Evolutionary conservation across 768 basidiomycete genomes (phyloP), one percentile per base, ranked within the genome.

Genomic region (Suillus americanus): DNA sequence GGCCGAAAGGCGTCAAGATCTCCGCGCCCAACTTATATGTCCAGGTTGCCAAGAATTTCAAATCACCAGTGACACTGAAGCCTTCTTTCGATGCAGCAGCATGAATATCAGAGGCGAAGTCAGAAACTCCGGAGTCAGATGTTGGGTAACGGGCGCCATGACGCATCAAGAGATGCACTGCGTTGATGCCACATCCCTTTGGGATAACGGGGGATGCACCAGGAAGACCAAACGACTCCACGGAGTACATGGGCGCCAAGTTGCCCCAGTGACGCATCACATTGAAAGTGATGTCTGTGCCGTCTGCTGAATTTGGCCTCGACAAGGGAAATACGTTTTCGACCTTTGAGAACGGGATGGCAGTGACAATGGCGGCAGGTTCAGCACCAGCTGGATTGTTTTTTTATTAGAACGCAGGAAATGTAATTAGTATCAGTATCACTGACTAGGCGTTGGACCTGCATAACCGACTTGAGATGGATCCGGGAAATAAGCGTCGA

Each of bases 231-330:
- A 83, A 83, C 2, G 82, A 79, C 2, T 79, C 72, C 25, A 85
- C 78, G 13, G 85, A 86, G 66, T 79, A 80, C 80, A 80, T 83
- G 1, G 85, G 85, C 5, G 80, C 75, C 41, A 85, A 79, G 67
- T 81, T 83, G 30, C 83, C 86, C 74, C 80, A 80, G 61, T 81
- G 72, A 60, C 78, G 75, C 41, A 83, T 65, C 20, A 85, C 75
- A 61, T 85, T 75, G 69, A 87, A 86, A n/a, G 35, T 63, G 20
- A 64, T 64, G 40, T 67, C 71, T 23, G 71, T 66, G n/a, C 73
- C 67, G 65, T 79, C 77, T n/a, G 70, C 66, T 5, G 79, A 76
- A 43, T 71, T 69, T 1, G 79, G 82, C 55, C 74, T 72, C 16
- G 83, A 69, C 14, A 85, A 70, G 25, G 85, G 85, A 63, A 78